These are phyloP conservation scores for Candida sp. DNA, from an alignment of 1,139 yeast species.

Conservation along the genomic window DNA sequence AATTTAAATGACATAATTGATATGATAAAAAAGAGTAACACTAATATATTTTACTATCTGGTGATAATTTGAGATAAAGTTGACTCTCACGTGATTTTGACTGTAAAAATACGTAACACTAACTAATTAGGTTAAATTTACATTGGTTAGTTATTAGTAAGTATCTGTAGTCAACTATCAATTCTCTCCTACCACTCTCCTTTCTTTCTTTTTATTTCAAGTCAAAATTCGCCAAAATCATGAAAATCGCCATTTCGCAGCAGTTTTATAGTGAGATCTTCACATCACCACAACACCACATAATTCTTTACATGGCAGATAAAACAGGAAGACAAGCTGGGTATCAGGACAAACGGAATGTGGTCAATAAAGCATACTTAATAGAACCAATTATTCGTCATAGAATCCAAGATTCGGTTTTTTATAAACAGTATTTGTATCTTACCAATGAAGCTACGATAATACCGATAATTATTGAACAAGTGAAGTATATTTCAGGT, in stretches of 20 bases:
- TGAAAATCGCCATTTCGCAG: too few relatives aligned
- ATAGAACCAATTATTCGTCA: conserved; percentile 70
- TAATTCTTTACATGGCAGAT: conserved; percentile 1
- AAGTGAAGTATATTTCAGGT: conserved; percentile 45
- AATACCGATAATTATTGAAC: conserved; percentile 33
- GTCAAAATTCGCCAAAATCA: too few relatives aligned
- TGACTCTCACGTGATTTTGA: too few relatives aligned
- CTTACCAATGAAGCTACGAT: conserved; percentile 54
- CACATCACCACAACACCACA: too few relatives aligned
- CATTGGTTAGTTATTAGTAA: background rate
- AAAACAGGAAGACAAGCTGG: conserved; percentile 12
- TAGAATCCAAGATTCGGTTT: conserved; percentile 62
- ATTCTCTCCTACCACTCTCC: background rate
- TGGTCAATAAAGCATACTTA: conserved; percentile 47
- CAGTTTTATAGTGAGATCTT: too few relatives aligned
- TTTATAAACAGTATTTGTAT: conserved; percentile 64
- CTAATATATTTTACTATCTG: too few relatives aligned
- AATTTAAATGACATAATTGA: conserved; percentile 47
- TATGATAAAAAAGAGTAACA: too few relatives aligned
- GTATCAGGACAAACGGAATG: conserved; percentile 23
- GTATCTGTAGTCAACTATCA: background rate
- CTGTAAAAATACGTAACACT: too few relatives aligned
- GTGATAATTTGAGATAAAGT: too few relatives aligned
- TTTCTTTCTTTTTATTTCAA: too few relatives aligned
- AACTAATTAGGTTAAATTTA: background rate